Evolutionary conservation across 2,329 filamentous ascomycete genomes (phyloP).

Genomic region (Ceratocystis lukuohia): DNA sequence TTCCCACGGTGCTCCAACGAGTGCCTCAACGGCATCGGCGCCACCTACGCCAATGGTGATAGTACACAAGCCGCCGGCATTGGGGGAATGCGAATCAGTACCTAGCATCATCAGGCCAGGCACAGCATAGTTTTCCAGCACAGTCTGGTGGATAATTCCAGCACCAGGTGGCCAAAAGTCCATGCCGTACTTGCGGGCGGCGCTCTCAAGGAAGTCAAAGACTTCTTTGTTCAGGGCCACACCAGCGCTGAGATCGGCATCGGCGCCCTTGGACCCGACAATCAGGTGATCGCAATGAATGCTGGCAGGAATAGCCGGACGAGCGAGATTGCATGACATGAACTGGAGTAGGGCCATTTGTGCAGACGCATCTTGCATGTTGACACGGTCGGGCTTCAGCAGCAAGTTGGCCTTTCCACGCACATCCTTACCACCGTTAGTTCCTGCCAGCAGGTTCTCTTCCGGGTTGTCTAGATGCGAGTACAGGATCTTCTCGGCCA

Average conservation of each 20-base stretch:
- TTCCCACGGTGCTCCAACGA: slow-evolving; percentile 95
- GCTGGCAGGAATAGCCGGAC: slow-evolving; percentile 85
- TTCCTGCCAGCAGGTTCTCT: slow-evolving; percentile 71
- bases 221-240: slow-evolving; percentile 92
- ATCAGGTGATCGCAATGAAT: slow-evolving; percentile 99
- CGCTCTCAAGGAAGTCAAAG: slow-evolving; percentile 92
- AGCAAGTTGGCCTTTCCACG: slow-evolving; percentile 85
- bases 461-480: slow-evolving; percentile 83
- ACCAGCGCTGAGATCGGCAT: slow-evolving; percentile 69
- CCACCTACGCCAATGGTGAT: slow-evolving; percentile 96
- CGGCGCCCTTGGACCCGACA: slow-evolving; percentile 81
- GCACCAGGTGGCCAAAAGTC: slow-evolving; percentile 93
- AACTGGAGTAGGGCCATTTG: slow-evolving; percentile 98
- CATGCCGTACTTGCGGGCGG: slow-evolving; percentile 79
- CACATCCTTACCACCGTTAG: slow-evolving; percentile 70
- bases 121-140: slow-evolving; percentile 94
- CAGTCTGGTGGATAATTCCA: slow-evolving; percentile 94
- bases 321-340: slow-evolving; percentile 86
- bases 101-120: slow-evolving; percentile 98
- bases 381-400: slow-evolving; percentile 91
- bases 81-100: slow-evolving; percentile 93
- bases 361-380: slow-evolving; percentile 97
- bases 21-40: slow-evolving; percentile 89
- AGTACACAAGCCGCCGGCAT: slow-evolving; percentile 84
- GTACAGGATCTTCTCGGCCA: slow-evolving; percentile 97